Evolutionary conservation across 139 green algal species (phyloP), one percentile per base, ranked within the genome.

Genomic region (Mesotaenium endlicherianum): DNA sequence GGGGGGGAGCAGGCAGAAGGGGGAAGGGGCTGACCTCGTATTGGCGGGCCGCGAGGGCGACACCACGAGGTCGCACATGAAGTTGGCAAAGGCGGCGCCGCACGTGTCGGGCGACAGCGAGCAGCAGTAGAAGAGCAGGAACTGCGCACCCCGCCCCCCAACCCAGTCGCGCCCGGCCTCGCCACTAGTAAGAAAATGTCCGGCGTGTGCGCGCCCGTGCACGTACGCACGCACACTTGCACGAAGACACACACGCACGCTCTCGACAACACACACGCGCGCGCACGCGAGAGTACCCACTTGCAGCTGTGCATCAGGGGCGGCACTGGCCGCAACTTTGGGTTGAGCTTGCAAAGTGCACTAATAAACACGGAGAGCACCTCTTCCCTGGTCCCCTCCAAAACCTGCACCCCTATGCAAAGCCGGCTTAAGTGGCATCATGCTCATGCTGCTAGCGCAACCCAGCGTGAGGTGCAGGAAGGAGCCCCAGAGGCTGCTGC

Each of bases 91-190:
- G 64, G 70, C 70, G 26, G 6, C 58, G 8, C 59, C 41, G 30
- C 41, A 30, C 17, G 36, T 16, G 8, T 34, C 20, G 14, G 77
- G 39, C 68, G 14, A 38, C 17, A 86, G 89, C 50, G 42, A 88
- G 72, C 43, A 83, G 31, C 83, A 34, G 69, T 92, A 93, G 77
- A 93, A 97, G 0, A 97, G 38, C 36, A 97, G 78, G 85, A 93
- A 97, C 79, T 85, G 64, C 39, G 2, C 74, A 50, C 34, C 17
- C 14, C 31, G 14, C 64, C 64, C 38, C 36, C 11, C 8, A 75
- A 75, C 34, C 64, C 14, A 30, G 11, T 43, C 64, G 11, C 38
- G 64, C 38, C 14, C 64, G 11, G 11, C 64, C 14, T 42, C 34
- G 64, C 14, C 16, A 11, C 64, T 64, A 34, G 26, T 64, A 26